Evolutionary conservation across 257 asterid species (phyloP).

Genomic region (Solanum neorickii): DNA sequence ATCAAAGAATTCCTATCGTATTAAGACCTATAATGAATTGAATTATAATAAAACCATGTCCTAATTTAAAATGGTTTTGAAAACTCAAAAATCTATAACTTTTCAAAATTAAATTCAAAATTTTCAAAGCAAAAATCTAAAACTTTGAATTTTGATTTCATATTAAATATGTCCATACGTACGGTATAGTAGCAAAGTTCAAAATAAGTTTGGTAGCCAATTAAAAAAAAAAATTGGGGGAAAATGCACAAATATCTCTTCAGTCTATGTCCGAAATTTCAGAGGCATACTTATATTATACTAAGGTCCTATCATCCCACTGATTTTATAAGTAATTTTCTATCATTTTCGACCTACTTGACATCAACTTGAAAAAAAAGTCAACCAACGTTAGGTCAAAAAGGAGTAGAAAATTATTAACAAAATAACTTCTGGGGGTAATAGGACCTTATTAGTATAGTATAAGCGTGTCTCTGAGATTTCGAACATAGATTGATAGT

Average conservation of each 20-base stretch:
- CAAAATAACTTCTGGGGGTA: too few relatives aligned
- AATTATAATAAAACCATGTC: not conserved
- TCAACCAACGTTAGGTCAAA: too few relatives aligned
- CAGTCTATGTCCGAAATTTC: too few relatives aligned
- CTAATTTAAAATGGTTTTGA: not conserved
- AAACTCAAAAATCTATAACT: not conserved
- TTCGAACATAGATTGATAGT: too few relatives aligned
- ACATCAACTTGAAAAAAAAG: too few relatives aligned
- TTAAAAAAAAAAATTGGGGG: not conserved
- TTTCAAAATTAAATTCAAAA: not conserved
- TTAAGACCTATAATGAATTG: not conserved
- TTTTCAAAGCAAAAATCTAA: not conserved
- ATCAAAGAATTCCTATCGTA: not conserved
- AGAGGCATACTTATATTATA: not conserved
- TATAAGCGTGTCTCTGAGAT: too few relatives aligned
- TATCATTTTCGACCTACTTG: too few relatives aligned
- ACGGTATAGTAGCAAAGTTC: not conserved
- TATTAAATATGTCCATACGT: not conserved
- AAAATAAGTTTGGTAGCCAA: not conserved
- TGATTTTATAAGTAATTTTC: too few relatives aligned
- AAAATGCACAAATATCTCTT: too few relatives aligned
- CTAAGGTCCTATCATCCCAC: too few relatives aligned
- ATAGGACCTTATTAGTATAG: too few relatives aligned
- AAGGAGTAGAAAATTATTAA: too few relatives aligned
- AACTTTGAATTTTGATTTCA: not conserved